Base-by-base conservation (phyloP, 768 basidiomycete genomes). In the Tremella fuciformis region DNA sequence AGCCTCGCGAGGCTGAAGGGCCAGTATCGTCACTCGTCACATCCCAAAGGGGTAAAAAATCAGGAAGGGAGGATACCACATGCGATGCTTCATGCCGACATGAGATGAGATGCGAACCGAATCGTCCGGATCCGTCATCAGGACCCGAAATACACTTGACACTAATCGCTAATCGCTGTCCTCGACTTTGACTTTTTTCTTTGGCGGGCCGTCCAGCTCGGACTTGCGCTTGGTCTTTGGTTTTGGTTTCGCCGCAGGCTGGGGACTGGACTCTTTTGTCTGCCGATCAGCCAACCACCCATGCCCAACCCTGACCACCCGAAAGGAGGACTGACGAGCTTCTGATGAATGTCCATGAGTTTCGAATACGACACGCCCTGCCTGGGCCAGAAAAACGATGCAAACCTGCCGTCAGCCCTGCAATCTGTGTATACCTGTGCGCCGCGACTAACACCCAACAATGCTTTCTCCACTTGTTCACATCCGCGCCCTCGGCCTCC, bases 361-460 rank as follows among this genome's bases (percentile, higher is more conserved):
- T 96, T 96, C 15, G 84, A 85, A 13, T 91, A 90, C 75, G 88
- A 91, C 64, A 97, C 92, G 38, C 76, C 75, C 78, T 93, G 90
- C 81, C 94, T 89, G 4, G 93, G 93, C 93, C 93, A 97, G 79
- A 97, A 97, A 55, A 91, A 82, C 2, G 91, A 92, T 47, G 96
- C 91, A 64, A 97, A 97, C 37, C 90, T 92, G 52, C 34, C 18
- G 15, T 48, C 25, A 53, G 39, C 24, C 29, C n/a, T n/a, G n/a
- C n/a, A n/a, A n/a, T n/a, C n/a, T n/a, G n/a, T n/a, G n/a, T n/a
- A n/a, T n/a, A n/a, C n/a, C n/a, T n/a, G n/a, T n/a, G n/a, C n/a
- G n/a, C n/a, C n/a, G n/a, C n/a, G 37, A 88, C 91, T 77, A 78
- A 93, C 90, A 91, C 89, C 92, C 92, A 96, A n/a, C 93, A 82